These are phyloP conservation scores for Xylaria sp. DNA, from an alignment of 2,329 filamentous ascomycete genomes.

Conservation along the genomic window DNA sequence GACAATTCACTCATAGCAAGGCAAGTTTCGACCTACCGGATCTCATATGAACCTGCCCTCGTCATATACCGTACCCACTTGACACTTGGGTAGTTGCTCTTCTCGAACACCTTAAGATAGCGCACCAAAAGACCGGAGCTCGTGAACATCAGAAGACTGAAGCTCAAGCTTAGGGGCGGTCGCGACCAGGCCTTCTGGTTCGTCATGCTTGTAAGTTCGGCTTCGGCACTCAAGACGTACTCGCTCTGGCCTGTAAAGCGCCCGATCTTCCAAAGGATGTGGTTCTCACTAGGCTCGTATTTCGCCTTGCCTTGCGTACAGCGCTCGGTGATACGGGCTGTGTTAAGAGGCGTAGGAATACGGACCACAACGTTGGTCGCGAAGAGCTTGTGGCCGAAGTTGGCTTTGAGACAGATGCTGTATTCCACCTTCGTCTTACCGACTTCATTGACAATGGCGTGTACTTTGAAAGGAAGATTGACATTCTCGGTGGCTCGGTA, in stretches of 20 bases:
- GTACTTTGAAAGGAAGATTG: conserved; percentile 96
- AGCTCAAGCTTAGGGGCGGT: conserved; percentile 85
- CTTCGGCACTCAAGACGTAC: conserved; percentile 90
- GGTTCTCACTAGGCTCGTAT: conserved; percentile 96
- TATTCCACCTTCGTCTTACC: conserved; percentile 98
- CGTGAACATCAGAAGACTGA: conserved; percentile 96
- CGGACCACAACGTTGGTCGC: conserved; percentile 93
- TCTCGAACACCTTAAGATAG: conserved; percentile 98
- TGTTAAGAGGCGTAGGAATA: conserved; percentile 94
- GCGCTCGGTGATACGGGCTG: conserved; percentile 85
- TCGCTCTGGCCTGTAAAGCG: conserved; percentile 98
- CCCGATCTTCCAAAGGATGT: conserved; percentile 98
- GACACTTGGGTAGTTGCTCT: conserved; percentile 96
- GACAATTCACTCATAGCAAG: too few relatives aligned
- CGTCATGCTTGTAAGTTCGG: conserved; percentile 91
- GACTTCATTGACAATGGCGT: conserved; percentile 96
- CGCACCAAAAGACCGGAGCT: conserved; percentile 86
- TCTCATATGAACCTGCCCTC: conserved; percentile 93
- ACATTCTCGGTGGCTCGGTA: conserved; percentile 98
- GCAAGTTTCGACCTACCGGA: conserved; percentile 53
- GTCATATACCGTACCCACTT: conserved; percentile 99
- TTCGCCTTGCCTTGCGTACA: conserved; percentile 96
- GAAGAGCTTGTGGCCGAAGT: conserved; percentile 93
- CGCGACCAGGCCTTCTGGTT: conserved; percentile 96
- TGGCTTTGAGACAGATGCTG: conserved; percentile 94